Conservation (phyloP, 129 eudicot genomes). For the Escallonia rubra region DNA sequence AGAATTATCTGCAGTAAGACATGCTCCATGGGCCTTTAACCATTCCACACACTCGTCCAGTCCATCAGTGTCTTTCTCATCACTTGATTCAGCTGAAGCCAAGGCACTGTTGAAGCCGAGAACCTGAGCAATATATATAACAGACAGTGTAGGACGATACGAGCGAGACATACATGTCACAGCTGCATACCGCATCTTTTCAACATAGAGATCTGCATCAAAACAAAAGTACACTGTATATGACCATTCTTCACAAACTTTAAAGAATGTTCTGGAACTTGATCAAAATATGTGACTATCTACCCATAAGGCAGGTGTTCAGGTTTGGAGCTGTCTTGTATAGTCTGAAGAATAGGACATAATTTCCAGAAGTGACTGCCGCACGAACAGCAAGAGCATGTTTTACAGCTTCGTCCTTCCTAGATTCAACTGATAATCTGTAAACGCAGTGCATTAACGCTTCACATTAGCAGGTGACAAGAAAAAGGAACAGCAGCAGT, state of each 20-base stretch:
- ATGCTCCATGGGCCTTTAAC: conserved; percentile 98
- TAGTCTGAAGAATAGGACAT: conserved; percentile 72
- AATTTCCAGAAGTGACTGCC: conserved; percentile 81
- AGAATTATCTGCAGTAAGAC: conserved; percentile 47
- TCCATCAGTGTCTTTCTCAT: conserved; percentile 51
- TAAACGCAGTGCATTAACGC: conserved; percentile 3
- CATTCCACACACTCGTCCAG: conserved; percentile 87
- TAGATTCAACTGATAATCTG: conserved; percentile 75
- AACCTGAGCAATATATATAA: conserved; percentile 64
- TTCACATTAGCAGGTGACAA: not conserved
- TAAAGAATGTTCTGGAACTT: not conserved
- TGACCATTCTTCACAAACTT: not conserved
- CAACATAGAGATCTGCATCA: conserved; percentile 80
- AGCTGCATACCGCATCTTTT: conserved; percentile 89
- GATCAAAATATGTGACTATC: conserved; percentile 8
- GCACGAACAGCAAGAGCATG: conserved; percentile 96
- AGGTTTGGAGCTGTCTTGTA: conserved; percentile 81
- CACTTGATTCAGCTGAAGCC: conserved; percentile 34
- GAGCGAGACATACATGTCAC: conserved; percentile 87
- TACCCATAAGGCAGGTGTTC: conserved; percentile 85
- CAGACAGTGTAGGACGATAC: conserved; percentile 91
- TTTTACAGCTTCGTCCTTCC: conserved; percentile 64
- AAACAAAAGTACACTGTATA: conserved; percentile 6
- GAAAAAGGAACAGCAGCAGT: not conserved
- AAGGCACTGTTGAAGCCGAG: conserved; percentile 55